phyloP scores from a whole-genome alignment of 2,329 filamentous ascomycete genomes.

The Westerdykella ornata region DNA sequence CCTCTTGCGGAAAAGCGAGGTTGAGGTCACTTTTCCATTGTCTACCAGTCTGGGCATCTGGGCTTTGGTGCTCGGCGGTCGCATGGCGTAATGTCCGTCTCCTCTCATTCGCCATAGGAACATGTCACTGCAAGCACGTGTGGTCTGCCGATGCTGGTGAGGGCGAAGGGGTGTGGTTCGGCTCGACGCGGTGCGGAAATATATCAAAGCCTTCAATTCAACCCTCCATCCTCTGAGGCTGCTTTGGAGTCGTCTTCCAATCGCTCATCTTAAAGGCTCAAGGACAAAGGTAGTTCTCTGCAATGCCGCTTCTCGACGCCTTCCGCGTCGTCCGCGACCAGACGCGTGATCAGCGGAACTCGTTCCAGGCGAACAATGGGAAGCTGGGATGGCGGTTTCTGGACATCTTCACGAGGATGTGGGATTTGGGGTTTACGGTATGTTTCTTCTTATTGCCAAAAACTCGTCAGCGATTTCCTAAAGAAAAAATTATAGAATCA shows the following conservation, averaged over 20 bases:
- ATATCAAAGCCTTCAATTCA: too few relatives aligned
- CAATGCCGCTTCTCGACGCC: constrained; percentile 6
- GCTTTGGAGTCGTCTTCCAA: neutral
- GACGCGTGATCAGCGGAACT: constrained; percentile 5
- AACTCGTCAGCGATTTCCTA: too few relatives aligned
- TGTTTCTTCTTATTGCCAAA: too few relatives aligned
- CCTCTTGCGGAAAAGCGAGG: too few relatives aligned
- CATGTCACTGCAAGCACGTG: neutral
- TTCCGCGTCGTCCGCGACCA: constrained; percentile 5
- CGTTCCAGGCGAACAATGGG: constrained; percentile 5
- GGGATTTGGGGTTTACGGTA: constrained; percentile 53
- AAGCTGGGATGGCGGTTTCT: constrained; percentile 3
- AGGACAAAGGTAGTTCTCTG: too few relatives aligned
- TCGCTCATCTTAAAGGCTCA: neutral
- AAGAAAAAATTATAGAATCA: too few relatives aligned
- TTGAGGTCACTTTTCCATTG: too few relatives aligned
- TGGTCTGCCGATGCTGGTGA: neutral
- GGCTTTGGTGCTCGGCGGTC: neutral
- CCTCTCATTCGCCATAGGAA: neutral
- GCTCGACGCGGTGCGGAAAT: neutral
- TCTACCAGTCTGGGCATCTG: neutral
- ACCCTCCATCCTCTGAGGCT: too few relatives aligned
- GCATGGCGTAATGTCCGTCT: neutral
- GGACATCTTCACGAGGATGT: constrained; percentile 23
- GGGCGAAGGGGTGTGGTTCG: neutral